Evolutionary conservation across 2,329 filamentous ascomycete species (phyloP).

Genomic region (Fusarium abutilonis): DNA sequence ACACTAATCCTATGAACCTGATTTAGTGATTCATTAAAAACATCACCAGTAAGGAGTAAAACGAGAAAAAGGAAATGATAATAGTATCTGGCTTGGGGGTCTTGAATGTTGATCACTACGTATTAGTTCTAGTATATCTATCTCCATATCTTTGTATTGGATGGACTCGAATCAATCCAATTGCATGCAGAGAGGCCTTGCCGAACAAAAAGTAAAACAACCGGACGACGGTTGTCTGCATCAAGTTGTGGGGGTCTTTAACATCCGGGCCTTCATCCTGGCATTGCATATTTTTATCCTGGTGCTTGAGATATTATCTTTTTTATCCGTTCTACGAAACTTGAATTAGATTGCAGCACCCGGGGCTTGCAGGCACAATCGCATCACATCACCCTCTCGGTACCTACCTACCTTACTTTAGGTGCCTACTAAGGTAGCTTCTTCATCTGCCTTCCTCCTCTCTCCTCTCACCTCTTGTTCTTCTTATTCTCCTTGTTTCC

Average conservation of each 20-base stretch:
- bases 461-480: background rate
- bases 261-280: constrained; percentile 4
- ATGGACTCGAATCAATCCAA: background rate
- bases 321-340: background rate
- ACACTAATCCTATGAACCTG: constrained; percentile 1
- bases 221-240: constrained; percentile 10
- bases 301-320: background rate
- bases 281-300: background rate
- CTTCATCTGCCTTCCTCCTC: background rate
- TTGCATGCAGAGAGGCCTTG: constrained; percentile 23
- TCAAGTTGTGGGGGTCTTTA: constrained; percentile 5
- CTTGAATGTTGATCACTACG: constrained; percentile 4
- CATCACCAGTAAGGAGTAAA: background rate
- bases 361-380: background rate
- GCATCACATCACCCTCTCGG: background rate
- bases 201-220: constrained; percentile 17
- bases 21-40: constrained; percentile 8
- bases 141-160: background rate
- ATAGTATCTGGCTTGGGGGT: background rate
- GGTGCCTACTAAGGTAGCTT: background rate
- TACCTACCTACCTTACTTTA: background rate
- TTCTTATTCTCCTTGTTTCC: constrained; percentile 1
- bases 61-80: background rate
- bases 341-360: background rate
- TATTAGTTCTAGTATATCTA: no score